Evolutionary conservation across 257 asterid genomes (phyloP).

Genomic region (Vinca minor): DNA sequence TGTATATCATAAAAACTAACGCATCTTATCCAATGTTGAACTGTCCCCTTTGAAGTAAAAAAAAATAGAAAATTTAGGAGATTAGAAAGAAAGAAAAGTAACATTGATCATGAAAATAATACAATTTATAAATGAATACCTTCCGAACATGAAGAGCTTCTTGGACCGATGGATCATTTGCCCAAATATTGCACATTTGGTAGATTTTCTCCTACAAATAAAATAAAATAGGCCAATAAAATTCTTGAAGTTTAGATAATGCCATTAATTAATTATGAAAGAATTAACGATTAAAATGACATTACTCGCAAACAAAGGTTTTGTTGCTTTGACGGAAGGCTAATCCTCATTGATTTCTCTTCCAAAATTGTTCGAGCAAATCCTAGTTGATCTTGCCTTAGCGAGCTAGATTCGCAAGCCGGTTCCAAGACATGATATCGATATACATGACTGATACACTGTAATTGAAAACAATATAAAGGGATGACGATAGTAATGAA

Average conservation of each 20-base stretch:
- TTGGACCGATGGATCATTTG: slow-evolving; percentile 7
- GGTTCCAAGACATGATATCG: neutral
- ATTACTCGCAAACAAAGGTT: neutral
- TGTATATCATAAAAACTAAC: neutral
- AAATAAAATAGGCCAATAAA: too few species aligned
- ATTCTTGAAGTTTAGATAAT: too few species aligned
- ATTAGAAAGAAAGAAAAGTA: neutral
- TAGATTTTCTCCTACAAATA: neutral
- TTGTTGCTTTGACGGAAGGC: neutral
- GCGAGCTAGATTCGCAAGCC: neutral
- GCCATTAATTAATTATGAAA: too few species aligned
- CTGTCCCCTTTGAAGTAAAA: slow-evolving; percentile 6
- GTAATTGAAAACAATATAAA: neutral
- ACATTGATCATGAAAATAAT: too few species aligned
- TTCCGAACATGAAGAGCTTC: slow-evolving; percentile 22
- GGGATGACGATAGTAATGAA: too few species aligned
- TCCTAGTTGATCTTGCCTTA: neutral
- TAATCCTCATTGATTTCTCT: neutral
- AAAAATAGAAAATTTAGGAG: neutral
- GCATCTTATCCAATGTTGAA: slow-evolving; percentile 12
- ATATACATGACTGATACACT: neutral
- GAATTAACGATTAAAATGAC: neutral
- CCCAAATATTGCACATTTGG: neutral
- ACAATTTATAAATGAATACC: neutral
- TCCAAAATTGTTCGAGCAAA: neutral